Evolutionary conservation across 352 stramenopile genomes (phyloP), one percentile per base, ranked within the genome.

Genomic region (Phytophthora lateralis): DNA sequence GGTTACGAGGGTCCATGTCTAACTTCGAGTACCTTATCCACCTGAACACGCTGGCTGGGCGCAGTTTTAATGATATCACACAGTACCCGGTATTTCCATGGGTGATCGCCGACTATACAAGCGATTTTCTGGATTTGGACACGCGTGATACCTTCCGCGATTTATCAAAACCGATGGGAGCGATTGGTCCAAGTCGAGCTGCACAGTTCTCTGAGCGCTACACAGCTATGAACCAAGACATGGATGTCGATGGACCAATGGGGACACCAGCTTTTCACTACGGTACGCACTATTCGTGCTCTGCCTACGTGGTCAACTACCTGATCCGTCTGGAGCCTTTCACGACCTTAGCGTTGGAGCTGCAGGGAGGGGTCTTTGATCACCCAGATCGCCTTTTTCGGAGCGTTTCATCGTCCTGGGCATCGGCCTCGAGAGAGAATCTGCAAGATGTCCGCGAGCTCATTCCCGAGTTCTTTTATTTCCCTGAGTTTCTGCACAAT

Each of bases 1-100:
- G 84, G 84, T 41, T 85, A 10, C 80, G 84, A 14, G 82, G 86
- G 0, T 51, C 49, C 0, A 85, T 94, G 15, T 90, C 82, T 1
- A 94, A 92, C 56, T 99, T 98, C 70, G 97, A 99, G 60, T 99
- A 99, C 66, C 71, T 99, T 15, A 97, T 98, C 47, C 85, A 98
- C 67, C 72, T 99, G 29, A 99, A 99, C 71, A 96, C 94, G 0
- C 73, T 99, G 7, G 97, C 95, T 3, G 97, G 97, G 3, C 73
- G 97, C 42, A 98, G 83, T 52, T 98, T 98, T 64, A 99, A 98
- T 75, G 97, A 99, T 56, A 92, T 99, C n/a, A 98, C 92, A 35
- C 97, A 99, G 71, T 99, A 99, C 66, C 97, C 97, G 3, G 93
- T 93, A 0, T 98, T 99, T 67, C 97, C 97, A 12, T 99, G 97